Conservation (phyloP, 129 eudicot genomes). For the Lonicera japonica region DNA sequence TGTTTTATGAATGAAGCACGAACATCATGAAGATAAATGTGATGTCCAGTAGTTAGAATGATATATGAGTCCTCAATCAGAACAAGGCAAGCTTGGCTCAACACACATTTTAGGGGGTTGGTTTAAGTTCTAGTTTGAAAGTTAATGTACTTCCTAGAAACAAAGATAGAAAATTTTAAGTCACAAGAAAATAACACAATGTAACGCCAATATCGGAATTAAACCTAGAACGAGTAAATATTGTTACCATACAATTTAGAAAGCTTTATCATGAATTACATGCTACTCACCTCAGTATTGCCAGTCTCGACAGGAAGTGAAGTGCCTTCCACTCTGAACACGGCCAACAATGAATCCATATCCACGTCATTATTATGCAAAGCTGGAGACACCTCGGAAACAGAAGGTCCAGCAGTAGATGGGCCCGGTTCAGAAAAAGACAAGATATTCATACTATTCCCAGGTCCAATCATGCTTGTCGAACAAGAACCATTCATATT, state of each 20-base stretch:
- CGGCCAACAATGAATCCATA: slow-evolving; percentile 26
- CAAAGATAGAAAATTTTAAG: no score
- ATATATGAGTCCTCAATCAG: no score
- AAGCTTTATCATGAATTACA: neutral
- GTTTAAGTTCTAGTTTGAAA: no score
- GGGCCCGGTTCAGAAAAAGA: slow-evolving; percentile 25
- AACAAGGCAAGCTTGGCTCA: no score
- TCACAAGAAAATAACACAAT: no score
- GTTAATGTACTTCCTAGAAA: no score
- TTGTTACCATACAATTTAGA: neutral
- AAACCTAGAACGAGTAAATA: no score
- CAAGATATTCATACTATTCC: neutral
- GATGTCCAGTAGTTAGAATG: no score
- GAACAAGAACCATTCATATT: slow-evolving; percentile 12
- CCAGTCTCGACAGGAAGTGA: slow-evolving; percentile 12
- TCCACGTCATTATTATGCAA: slow-evolving; percentile 25
- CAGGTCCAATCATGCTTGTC: slow-evolving; percentile 12
- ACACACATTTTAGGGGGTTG: no score
- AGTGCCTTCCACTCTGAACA: slow-evolving; percentile 20
- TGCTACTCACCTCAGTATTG: slow-evolving; percentile 21
- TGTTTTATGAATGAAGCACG: no score
- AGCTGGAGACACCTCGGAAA: slow-evolving; percentile 1
- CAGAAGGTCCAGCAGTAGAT: slow-evolving; percentile 18
- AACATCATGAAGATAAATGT: no score
- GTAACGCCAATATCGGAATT: no score